Percentiles rank a stretch among this genome's conserved stretches.
Evolutionary conservation across 768 basidiomycete genomes (phyloP).

Genomic region (Artomyces pyxidatus): DNA sequence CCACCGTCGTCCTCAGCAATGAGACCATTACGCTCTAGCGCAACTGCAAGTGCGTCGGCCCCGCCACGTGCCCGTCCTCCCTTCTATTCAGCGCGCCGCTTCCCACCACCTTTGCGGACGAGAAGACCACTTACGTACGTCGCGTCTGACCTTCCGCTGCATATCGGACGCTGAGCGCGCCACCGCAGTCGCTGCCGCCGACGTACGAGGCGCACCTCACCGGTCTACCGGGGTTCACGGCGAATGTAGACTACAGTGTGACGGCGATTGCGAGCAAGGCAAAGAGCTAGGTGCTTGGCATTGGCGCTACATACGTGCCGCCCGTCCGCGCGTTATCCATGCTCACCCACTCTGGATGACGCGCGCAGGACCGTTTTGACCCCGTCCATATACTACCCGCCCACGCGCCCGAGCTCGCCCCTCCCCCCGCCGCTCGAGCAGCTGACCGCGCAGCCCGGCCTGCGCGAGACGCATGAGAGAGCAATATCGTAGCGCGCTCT

Average conservation of each 20-base stretch:
- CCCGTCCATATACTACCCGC: constrained; percentile 57
- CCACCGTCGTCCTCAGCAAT: constrained; percentile 42
- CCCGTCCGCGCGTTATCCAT: constrained; percentile 49
- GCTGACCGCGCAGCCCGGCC: constrained; percentile 27
- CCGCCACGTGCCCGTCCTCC: constrained; percentile 39
- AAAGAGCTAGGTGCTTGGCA: constrained; percentile 45
- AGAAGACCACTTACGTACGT: constrained; percentile 51
- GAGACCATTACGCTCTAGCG: constrained; percentile 53
- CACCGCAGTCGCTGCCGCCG: constrained; percentile 55
- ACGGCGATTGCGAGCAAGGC: constrained; percentile 44
- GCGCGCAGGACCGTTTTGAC: constrained; percentile 50
- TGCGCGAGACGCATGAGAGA: constrained; percentile 35
- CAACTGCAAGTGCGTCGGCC: constrained; percentile 35
- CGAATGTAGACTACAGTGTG: constrained; percentile 56
- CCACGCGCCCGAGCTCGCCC: constrained; percentile 48
- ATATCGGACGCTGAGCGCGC: neutral
- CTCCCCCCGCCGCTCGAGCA: constrained; percentile 38
- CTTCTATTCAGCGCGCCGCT: constrained; percentile 49
- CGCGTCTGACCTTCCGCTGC: neutral
- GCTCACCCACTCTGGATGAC: neutral
- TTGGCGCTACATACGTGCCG: no score
- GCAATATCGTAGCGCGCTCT: constrained; percentile 21
- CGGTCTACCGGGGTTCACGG: constrained; percentile 66
- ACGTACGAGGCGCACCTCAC: constrained; percentile 59
- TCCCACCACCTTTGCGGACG: constrained; percentile 49